phyloP scores from a whole-genome alignment of 352 stramenopile genomes.

The Phytophthora citrophthora region DNA sequence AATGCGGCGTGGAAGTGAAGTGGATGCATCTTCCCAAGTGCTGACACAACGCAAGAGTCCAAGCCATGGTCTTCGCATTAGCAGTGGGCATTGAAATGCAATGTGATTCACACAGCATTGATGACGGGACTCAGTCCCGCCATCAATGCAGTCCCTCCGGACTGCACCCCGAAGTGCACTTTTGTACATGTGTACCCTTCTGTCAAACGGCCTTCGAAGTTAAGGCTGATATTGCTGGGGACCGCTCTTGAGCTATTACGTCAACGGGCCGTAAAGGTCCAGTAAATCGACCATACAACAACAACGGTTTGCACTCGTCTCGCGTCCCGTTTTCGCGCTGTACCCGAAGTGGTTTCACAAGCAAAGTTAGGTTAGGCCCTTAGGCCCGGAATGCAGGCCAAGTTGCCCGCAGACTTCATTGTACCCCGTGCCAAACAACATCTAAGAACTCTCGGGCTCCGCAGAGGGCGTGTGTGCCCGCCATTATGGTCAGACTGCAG shows the following conservation, averaged over 20 bases:
- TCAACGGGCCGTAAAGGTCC: slow-evolving; percentile 6
- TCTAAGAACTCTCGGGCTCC: no score
- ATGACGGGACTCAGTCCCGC: no score
- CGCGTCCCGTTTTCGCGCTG: slow-evolving; percentile 8
- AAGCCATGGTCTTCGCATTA: not conserved
- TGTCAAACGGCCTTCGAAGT: not conserved
- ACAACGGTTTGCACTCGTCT: not conserved
- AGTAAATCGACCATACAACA: slow-evolving; percentile 5
- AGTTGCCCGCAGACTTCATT: not conserved
- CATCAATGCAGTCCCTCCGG: no score
- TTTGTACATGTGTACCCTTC: no score
- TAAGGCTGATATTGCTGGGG: slow-evolving; percentile 14
- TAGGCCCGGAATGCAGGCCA: not conserved
- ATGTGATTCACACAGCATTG: no score
- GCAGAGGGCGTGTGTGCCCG: no score
- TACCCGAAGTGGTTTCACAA: slow-evolving; percentile 17
- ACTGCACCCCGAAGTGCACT: no score
- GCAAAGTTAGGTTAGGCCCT: not conserved
- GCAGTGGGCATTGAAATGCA: no score
- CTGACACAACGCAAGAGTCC: no score
- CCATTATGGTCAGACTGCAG: no score
- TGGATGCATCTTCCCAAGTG: not conserved
- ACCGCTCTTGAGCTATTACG: slow-evolving; percentile 1
- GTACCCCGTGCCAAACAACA: no score
- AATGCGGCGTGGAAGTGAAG: not conserved